A percentile compares a stretch with the other conserved stretches of the same genome.
phyloP scores from a whole-genome alignment of 1,284 basidiomycete genomes.

The Ganoderma sinense region DNA sequence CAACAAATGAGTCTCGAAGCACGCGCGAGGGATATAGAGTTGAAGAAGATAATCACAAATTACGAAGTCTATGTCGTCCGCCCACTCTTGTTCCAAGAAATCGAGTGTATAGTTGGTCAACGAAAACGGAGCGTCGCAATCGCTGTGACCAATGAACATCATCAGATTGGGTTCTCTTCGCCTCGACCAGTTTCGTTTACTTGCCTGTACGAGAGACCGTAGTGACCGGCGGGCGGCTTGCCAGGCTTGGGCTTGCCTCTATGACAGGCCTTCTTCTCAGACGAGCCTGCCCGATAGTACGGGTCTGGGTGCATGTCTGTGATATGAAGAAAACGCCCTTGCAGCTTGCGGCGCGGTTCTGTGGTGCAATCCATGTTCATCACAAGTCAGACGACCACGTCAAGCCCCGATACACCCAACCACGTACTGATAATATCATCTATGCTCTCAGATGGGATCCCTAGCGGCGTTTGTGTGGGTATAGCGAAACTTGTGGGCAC shows the following conservation, averaged over 20 bases:
- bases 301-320: slow-evolving; percentile 87
- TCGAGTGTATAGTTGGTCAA: slow-evolving; percentile 86
- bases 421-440: slow-evolving; percentile 31
- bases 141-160: slow-evolving; percentile 50
- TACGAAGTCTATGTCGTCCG: slow-evolving; percentile 89
- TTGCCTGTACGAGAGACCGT: slow-evolving; percentile 69
- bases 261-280: slow-evolving; percentile 69
- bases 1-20: slow-evolving; percentile 27
- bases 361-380: slow-evolving; percentile 8
- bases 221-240: slow-evolving; percentile 58
- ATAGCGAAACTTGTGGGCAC: slow-evolving; percentile 18
- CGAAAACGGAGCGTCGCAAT: slow-evolving; percentile 86
- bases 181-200: slow-evolving; percentile 31
- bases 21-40: slow-evolving; percentile 5
- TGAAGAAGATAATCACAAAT: slow-evolving; percentile 59
- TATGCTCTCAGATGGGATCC: slow-evolving; percentile 15
- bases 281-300: slow-evolving; percentile 58
- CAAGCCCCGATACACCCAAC: neutral
- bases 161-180: neutral
- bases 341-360: slow-evolving; percentile 53
- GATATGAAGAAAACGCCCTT: slow-evolving; percentile 79
- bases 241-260: slow-evolving; percentile 66
- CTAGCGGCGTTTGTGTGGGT: slow-evolving; percentile 35
- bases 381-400: slow-evolving; percentile 30
- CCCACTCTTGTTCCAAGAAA: slow-evolving; percentile 84